Evolutionary conservation across 345 rosid species (phyloP).

Genomic region (Microcos paniculata): DNA sequence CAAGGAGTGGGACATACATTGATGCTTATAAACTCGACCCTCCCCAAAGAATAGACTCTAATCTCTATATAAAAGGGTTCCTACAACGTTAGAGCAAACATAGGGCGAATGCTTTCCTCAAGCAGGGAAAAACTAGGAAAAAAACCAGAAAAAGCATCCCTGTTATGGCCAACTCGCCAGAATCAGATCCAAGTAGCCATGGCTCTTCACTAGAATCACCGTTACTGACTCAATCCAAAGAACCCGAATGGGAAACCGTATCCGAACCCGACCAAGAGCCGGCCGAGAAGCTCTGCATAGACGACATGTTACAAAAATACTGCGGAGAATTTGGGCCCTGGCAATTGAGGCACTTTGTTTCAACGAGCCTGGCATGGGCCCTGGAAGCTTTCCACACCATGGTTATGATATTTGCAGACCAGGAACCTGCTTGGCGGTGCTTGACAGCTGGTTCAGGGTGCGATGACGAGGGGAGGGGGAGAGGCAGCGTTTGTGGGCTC

Average conservation of each 20-base stretch:
- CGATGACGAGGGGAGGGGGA: slow-evolving; percentile 27
- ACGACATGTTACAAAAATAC: slow-evolving; percentile 68
- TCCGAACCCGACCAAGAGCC: slow-evolving; percentile 25
- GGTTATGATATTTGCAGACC: slow-evolving; percentile 94
- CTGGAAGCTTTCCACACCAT: slow-evolving; percentile 90
- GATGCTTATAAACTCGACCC: no score
- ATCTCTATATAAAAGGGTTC: background rate
- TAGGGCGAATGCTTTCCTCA: background rate
- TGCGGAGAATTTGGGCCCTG: slow-evolving; percentile 93
- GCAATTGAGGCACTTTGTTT: slow-evolving; percentile 82
- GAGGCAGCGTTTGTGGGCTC: slow-evolving; percentile 42
- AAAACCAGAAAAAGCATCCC: background rate
- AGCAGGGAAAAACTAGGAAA: background rate
- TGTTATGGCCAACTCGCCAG: slow-evolving; percentile 11
- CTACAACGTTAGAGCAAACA: background rate
- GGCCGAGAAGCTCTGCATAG: slow-evolving; percentile 55
- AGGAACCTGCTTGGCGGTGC: slow-evolving; percentile 63
- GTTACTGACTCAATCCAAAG: slow-evolving; percentile 21
- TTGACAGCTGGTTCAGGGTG: slow-evolving; percentile 34
- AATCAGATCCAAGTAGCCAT: slow-evolving; percentile 16
- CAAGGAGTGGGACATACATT: no score
- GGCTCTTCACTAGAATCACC: slow-evolving; percentile 28
- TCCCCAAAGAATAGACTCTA: background rate
- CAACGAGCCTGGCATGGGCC: slow-evolving; percentile 87
- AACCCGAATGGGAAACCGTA: slow-evolving; percentile 15